phyloP scores from a whole-genome alignment of 2,329 filamentous ascomycete species.

The Geosmithia morbida region DNA sequence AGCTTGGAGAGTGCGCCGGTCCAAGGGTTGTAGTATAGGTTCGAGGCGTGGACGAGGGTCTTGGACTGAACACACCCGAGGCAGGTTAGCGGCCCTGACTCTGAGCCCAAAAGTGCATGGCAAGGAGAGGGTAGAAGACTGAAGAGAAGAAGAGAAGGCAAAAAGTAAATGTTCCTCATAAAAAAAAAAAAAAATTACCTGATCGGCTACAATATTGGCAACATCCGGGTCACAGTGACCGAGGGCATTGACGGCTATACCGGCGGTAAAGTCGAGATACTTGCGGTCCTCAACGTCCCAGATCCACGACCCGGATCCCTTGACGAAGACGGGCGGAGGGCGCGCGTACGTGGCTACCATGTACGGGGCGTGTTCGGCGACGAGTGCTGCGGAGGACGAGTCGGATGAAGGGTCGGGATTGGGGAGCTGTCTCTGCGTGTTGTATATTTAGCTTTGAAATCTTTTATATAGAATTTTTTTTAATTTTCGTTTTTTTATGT shows the following conservation, averaged over 20 bases:
- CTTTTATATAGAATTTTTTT: no score
- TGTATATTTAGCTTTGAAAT: no score
- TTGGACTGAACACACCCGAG: conserved; percentile 42
- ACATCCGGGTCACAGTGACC: conserved; percentile 82
- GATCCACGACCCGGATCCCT: conserved; percentile 73
- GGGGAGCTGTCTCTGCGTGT: conserved; percentile 22
- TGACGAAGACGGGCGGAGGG: conserved; percentile 78
- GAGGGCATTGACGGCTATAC: conserved; percentile 87
- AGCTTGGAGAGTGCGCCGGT: conserved; percentile 78
- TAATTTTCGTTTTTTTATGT: no score
- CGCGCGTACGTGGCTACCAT: conserved; percentile 96
- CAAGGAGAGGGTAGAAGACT: no score
- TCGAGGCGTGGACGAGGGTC: conserved; percentile 81
- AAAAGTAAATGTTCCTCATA: no score
- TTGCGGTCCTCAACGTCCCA: conserved; percentile 81
- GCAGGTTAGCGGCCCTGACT: no score
- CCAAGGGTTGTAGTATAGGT: conserved; percentile 96
- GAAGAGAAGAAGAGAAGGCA: no score
- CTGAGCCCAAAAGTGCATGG: no score
- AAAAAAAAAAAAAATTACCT: no score
- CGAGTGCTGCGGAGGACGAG: conserved; percentile 60
- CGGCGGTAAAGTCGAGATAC: conserved; percentile 90
- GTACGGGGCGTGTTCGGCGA: conserved; percentile 64
- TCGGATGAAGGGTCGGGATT: conserved; percentile 61
- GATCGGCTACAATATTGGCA: conserved; percentile 58